Percentiles rank a stretch among this genome's conserved stretches.
Evolutionary conservation across 202 grass and related monocot species (phyloP).

Genomic region (Dendrocalamus latiflorus): DNA sequence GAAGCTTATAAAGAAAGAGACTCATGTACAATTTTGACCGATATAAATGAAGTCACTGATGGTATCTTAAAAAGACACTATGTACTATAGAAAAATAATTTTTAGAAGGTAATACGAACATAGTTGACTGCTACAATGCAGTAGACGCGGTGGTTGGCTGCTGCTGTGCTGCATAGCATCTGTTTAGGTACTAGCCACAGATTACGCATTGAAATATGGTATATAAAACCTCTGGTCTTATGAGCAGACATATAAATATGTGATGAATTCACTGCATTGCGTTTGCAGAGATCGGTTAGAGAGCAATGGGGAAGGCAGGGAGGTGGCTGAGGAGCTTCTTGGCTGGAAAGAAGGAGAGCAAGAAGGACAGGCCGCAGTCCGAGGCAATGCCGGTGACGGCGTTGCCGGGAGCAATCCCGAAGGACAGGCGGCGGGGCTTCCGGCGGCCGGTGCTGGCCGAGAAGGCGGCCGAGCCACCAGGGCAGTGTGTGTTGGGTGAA

Average conservation of each 20-base stretch:
- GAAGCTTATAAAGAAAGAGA: too few species aligned
- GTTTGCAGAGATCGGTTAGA: not conserved
- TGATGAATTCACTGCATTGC: not conserved
- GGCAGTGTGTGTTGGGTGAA: not conserved
- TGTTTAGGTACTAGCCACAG: conserved; percentile 18
- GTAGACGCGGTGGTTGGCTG: not conserved
- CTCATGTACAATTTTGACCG: too few species aligned
- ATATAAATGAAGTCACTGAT: too few species aligned
- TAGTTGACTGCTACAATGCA: conserved; percentile 4
- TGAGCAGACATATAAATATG: not conserved
- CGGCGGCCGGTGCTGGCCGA: conserved; percentile 26
- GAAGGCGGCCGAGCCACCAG: not conserved
- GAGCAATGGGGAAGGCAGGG: conserved; percentile 58
- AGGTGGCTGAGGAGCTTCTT: conserved; percentile 64
- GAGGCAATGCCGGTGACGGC: conserved; percentile 7
- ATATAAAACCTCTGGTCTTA: not conserved
- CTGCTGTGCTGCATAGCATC: conserved; percentile 6
- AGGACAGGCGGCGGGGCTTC: conserved; percentile 72
- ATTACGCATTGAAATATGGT: not conserved
- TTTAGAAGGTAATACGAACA: too few species aligned
- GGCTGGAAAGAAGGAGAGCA: too few species aligned
- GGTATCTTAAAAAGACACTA: too few species aligned
- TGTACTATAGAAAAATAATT: too few species aligned
- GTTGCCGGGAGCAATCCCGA: not conserved
- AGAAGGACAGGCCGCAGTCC: conserved; percentile 27